A percentile compares a stretch with the other conserved stretches of the same genome.
These are phyloP conservation scores for Penicillium chermesinum DNA, from an alignment of 495 filamentous ascomycete genomes.

Conservation along the genomic window DNA sequence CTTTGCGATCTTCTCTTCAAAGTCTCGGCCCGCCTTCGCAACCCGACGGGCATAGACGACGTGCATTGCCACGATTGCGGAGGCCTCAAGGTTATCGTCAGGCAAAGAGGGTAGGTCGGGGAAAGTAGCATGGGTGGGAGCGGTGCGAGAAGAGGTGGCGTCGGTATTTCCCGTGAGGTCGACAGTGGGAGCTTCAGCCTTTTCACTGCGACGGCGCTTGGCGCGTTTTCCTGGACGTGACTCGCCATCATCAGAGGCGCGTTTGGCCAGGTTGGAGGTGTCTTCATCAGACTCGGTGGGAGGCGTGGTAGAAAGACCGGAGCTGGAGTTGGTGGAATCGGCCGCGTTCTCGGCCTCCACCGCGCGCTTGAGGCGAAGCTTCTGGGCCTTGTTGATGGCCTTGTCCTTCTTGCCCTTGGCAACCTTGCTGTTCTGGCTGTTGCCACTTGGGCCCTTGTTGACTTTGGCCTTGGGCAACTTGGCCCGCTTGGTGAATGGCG, in stretches of 20 bases:
- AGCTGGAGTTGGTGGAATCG: not conserved
- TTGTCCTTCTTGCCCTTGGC: not conserved
- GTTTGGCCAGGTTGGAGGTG: not conserved
- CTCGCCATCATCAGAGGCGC: not conserved
- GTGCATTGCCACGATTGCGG: constrained; percentile 8
- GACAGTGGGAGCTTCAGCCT: not conserved
- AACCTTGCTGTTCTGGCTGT: not conserved
- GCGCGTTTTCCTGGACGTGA: not conserved
- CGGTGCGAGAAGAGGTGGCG: not conserved
- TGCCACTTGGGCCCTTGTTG: not conserved
- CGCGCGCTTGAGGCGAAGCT: not conserved
- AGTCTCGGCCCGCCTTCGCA: constrained; percentile 13
- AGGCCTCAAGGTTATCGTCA: not conserved
- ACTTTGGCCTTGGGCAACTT: not conserved
- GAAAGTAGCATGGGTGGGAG: too few relatives aligned
- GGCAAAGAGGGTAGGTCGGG: not conserved
- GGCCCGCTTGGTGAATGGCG: not conserved
- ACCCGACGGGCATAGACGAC: constrained; percentile 7
- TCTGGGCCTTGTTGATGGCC: not conserved
- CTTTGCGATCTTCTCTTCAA: constrained; percentile 5
- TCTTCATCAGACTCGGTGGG: too few relatives aligned
- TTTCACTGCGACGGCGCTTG: not conserved
- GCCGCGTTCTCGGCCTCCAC: not conserved
- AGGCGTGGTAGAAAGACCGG: too few relatives aligned
- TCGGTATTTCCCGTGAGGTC: not conserved